A percentile compares a stretch with the other conserved stretches of the same genome.
Conservation (phyloP, 805 yeast genomes). For the Myxozyma lipomycoides region DNA sequence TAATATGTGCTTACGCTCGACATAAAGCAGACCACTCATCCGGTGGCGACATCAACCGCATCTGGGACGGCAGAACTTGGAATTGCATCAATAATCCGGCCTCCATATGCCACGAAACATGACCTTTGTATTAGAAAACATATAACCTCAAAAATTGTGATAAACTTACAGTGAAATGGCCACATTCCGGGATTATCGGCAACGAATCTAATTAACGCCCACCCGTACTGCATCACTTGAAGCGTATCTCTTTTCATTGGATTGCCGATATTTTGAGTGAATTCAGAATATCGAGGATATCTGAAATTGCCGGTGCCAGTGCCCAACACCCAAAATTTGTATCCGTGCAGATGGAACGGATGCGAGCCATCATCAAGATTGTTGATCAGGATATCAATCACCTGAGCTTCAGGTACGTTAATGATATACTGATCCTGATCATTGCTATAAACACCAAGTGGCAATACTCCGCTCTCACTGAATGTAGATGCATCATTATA, state of each 20-base stretch:
- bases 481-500: constrained; percentile 4
- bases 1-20: too few relatives aligned
- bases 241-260: constrained; percentile 70
- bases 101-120: constrained; percentile 88
- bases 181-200: constrained; percentile 92
- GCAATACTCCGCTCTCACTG: constrained; percentile 9
- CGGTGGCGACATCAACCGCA: constrained; percentile 31
- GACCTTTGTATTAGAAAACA: constrained; percentile 85
- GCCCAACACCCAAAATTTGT: constrained; percentile 70
- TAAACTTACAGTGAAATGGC: constrained; percentile 74
- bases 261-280: constrained; percentile 20
- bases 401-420: constrained; percentile 43
- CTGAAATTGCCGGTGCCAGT: constrained; percentile 50
- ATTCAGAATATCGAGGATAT: constrained; percentile 50
- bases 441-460: constrained; percentile 18
- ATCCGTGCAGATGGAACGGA: constrained; percentile 94
- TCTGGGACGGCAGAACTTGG: constrained; percentile 29
- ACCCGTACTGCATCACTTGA: constrained; percentile 66
- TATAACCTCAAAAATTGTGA: constrained; percentile 56
- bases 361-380: constrained; percentile 80
- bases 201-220: constrained; percentile 51
- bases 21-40: constrained; percentile 33
- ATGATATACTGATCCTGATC: constrained; percentile 34
- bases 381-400: constrained; percentile 68
- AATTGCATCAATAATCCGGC: constrained; percentile 61